phyloP scores from a whole-genome alignment of 2,329 filamentous ascomycete species.

The Penicillium sp. region DNA sequence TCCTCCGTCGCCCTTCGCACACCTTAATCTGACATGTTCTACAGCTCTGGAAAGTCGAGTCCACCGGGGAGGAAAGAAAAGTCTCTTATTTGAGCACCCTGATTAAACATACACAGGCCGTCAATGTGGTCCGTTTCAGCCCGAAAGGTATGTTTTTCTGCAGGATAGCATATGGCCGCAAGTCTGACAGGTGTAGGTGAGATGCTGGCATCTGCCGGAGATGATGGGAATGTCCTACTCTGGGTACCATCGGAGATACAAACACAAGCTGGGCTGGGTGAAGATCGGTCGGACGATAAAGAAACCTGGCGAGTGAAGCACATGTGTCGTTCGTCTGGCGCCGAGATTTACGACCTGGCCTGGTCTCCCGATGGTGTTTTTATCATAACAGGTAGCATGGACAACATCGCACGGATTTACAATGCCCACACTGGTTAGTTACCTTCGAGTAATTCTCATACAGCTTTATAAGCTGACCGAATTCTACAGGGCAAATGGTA shows the following conservation, averaged over 20 bases:
- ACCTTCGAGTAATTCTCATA: not conserved
- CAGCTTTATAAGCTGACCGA: slow-evolving; percentile 20
- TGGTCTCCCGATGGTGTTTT: slow-evolving; percentile 97
- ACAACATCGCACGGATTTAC: slow-evolving; percentile 96
- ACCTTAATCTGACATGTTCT: slow-evolving; percentile 37
- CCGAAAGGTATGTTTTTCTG: slow-evolving; percentile 67
- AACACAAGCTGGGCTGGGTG: slow-evolving; percentile 67
- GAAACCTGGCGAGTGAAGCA: slow-evolving; percentile 96
- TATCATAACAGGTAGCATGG: slow-evolving; percentile 99
- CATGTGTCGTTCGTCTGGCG: slow-evolving; percentile 92
- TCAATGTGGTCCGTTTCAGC: slow-evolving; percentile 96
- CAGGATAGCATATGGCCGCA: not conserved
- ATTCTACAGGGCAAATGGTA: slow-evolving; percentile 60
- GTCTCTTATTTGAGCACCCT: slow-evolving; percentile 91
- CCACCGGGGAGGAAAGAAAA: slow-evolving; percentile 78
- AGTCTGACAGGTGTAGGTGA: slow-evolving; percentile 62
- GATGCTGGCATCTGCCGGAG: slow-evolving; percentile 87
- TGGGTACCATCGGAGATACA: slow-evolving; percentile 87
- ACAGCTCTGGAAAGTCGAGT: slow-evolving; percentile 88
- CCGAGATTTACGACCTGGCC: slow-evolving; percentile 96
- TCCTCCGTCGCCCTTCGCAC: slow-evolving; percentile 17
- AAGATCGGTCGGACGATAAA: slow-evolving; percentile 85
- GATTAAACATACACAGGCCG: slow-evolving; percentile 89
- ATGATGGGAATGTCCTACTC: slow-evolving; percentile 94
- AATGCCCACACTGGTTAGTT: slow-evolving; percentile 80